Evolutionary conservation across 176 grass and related monocot species (phyloP), one percentile per base, ranked within the genome.

Genomic region (Phoenix dactylifera): DNA sequence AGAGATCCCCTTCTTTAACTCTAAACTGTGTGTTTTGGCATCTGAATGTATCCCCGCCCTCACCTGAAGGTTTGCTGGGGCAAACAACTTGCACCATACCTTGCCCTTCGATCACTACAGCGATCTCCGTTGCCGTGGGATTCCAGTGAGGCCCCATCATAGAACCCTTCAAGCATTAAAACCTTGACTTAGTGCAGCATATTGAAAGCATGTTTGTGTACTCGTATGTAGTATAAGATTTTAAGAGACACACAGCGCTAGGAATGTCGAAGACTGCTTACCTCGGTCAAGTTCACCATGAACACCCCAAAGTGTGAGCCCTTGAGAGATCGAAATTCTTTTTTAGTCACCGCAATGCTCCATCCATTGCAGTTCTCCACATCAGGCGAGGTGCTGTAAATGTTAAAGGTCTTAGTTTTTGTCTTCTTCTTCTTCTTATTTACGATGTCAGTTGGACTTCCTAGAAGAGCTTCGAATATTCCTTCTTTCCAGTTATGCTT

Each of bases 81-180:
- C 87, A 91, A 3, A 97, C 72, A 25, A 81, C 64, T 70, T 88
- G 87, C 62, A 97, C 81, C 24, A 97, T 74, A 7, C 93, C 87
- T 12, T 55, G 74, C 9, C 93, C 93, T 1, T 67, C 32, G 0
- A 63, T 80, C 3, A 88, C 87, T 25, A 92, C 64, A 22, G 84
- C 77, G 32, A 98, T 83, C 93, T 98, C 84, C 4, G 70, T 83
- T 4, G 87, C 87, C 67, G 30, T 91, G 14, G 93, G 93, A 62
- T 98, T 98, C 93, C 93, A 98, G 51, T 98, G 93, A 55, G 84
- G 93, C 20, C 75, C 81, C 79, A 92, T 85, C 93, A 97, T 97
- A 15, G 87, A 77, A 1, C 84, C 84, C 93, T 97, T 60, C 54
- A 63, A 64, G 51, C 5, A 51, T 23, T 1, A 58, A 28, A 17